phyloP scores from a whole-genome alignment of 129 eudicot genomes.

The Flaveria robusta region DNA sequence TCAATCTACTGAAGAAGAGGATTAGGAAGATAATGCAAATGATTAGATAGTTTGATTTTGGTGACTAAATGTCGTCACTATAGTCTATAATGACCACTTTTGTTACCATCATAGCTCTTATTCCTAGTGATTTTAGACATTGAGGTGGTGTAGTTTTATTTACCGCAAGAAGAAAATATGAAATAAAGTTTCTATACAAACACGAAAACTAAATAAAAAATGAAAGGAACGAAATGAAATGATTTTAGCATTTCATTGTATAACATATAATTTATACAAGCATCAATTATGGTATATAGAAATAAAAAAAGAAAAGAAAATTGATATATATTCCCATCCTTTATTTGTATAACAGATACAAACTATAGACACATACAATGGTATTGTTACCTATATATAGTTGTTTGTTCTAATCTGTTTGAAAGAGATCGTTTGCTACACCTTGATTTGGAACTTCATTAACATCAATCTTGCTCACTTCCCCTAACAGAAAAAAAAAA shows the following conservation, averaged over 20 bases:
- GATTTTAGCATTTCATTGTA: neutral
- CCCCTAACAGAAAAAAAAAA: conserved; percentile 18
- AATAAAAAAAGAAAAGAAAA: neutral
- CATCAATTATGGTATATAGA: neutral
- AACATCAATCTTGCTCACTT: conserved; percentile 37
- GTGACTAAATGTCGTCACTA: too few species aligned
- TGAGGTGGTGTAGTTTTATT: too few species aligned
- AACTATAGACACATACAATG: neutral
- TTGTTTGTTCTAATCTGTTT: conserved; percentile 28
- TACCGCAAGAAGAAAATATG: neutral
- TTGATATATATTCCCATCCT: neutral
- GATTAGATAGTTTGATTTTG: too few species aligned
- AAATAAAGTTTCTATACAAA: neutral
- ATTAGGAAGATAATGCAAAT: too few species aligned
- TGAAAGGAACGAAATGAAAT: neutral
- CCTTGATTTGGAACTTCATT: conserved; percentile 43
- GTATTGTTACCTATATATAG: neutral
- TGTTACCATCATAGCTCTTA: too few species aligned
- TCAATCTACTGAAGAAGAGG: too few species aligned
- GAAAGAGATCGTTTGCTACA: conserved; percentile 29
- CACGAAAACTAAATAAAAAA: neutral
- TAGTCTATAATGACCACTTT: too few species aligned
- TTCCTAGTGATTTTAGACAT: too few species aligned
- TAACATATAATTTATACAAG: neutral
- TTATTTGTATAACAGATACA: conserved; percentile 9